phyloP scores from a whole-genome alignment of 179 eudicot genomes.

The Spinacia oleracea region DNA sequence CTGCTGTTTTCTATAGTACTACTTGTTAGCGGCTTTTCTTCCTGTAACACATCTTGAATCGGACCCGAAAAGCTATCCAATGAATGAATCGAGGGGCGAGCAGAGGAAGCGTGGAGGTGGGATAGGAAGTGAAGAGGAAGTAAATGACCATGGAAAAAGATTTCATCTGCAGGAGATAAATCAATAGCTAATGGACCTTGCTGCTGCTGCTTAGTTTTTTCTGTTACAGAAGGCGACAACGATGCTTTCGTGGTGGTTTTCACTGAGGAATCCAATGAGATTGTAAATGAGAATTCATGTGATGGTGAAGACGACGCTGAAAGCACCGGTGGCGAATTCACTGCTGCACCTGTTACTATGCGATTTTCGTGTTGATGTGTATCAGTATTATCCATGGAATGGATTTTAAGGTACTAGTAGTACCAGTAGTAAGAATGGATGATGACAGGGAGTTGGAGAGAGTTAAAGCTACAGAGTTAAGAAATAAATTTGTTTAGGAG shows the following conservation, averaged over 20 bases:
- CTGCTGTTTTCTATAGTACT: not conserved
- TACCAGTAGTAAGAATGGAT: not conserved
- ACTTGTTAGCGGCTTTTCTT: not conserved
- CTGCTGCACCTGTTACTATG: not conserved
- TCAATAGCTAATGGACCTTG: slow-evolving; percentile 45
- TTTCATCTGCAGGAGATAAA: slow-evolving; percentile 85
- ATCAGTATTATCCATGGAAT: slow-evolving; percentile 42
- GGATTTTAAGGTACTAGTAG: not conserved
- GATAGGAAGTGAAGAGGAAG: slow-evolving; percentile 85
- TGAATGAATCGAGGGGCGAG: slow-evolving; percentile 67
- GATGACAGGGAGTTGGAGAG: not conserved
- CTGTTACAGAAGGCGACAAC: not conserved
- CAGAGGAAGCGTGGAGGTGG: slow-evolving; percentile 51
- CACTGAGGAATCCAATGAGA: slow-evolving; percentile 47
- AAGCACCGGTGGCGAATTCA: slow-evolving; percentile 11
- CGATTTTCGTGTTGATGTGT: slow-evolving; percentile 18
- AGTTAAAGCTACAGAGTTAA: not conserved
- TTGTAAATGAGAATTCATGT: slow-evolving; percentile 91
- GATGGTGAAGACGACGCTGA: slow-evolving; percentile 71
- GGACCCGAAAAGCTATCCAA: slow-evolving; percentile 57
- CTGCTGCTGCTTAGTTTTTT: slow-evolving; percentile 10
- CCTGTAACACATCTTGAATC: slow-evolving; percentile 4
- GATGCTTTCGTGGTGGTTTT: slow-evolving; percentile 6
- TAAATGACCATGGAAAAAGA: slow-evolving; percentile 89
- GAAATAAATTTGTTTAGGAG: slow-evolving; percentile 13